Percentiles rank a stretch among this genome's conserved stretches.
Evolutionary conservation across 345 rosid genomes (phyloP).

Genomic region (Acer yangbiense): DNA sequence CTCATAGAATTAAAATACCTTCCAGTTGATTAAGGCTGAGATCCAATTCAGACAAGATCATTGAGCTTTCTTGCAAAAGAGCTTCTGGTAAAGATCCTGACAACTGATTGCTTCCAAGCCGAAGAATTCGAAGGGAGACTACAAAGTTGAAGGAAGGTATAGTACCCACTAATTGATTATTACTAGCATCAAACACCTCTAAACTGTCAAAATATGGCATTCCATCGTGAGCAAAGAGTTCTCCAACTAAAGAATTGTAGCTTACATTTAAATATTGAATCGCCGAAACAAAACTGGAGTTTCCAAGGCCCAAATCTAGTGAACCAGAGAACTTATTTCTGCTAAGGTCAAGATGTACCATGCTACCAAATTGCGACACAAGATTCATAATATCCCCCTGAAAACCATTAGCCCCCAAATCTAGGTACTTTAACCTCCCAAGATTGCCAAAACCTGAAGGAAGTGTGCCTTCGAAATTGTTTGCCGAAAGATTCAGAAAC

Average conservation of each 20-base stretch:
- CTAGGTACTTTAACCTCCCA: slow-evolving; percentile 56
- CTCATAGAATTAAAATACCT: slow-evolving; percentile 45
- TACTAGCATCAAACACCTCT: slow-evolving; percentile 89
- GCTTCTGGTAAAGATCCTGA: slow-evolving; percentile 68
- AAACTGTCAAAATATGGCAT: slow-evolving; percentile 79
- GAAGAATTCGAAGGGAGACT: slow-evolving; percentile 73
- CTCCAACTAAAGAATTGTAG: slow-evolving; percentile 56
- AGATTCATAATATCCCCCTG: slow-evolving; percentile 72
- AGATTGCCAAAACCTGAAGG: slow-evolving; percentile 57
- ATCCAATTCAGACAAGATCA: slow-evolving; percentile 78
- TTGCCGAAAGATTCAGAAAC: slow-evolving; percentile 59
- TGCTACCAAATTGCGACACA: slow-evolving; percentile 50
- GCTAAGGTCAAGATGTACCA: slow-evolving; percentile 65
- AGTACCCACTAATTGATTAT: slow-evolving; percentile 62
- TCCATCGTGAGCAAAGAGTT: slow-evolving; percentile 80
- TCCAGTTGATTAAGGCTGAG: slow-evolving; percentile 77
- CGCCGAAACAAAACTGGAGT: slow-evolving; percentile 62
- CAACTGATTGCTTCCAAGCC: slow-evolving; percentile 67
- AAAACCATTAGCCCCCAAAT: slow-evolving; percentile 61
- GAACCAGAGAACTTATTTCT: slow-evolving; percentile 73
- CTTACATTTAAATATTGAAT: slow-evolving; percentile 67
- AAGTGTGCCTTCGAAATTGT: slow-evolving; percentile 53
- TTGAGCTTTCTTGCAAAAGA: slow-evolving; percentile 73
- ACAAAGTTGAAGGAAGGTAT: slow-evolving; percentile 78
- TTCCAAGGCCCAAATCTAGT: slow-evolving; percentile 69